These are phyloP conservation scores for Malassezia obtusa DNA, from an alignment of 1,284 basidiomycete genomes.

Conservation along the genomic window DNA sequence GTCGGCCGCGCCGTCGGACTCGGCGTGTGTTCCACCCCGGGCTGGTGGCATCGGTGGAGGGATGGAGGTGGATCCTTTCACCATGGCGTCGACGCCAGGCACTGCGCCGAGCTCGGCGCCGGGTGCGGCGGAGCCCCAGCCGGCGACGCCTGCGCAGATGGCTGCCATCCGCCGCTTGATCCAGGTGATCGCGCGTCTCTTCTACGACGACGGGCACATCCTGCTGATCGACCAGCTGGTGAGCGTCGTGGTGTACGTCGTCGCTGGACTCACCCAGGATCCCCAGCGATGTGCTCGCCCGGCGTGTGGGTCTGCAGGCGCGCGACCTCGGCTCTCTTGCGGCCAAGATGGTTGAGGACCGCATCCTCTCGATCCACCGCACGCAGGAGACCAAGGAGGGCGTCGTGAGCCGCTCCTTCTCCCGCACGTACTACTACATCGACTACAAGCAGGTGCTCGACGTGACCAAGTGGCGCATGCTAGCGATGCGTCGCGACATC, in stretches of 20 bases:
- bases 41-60: no score
- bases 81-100: not conserved
- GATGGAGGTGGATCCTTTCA: not conserved
- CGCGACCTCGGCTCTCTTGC: conserved; percentile 89
- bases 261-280: conserved; percentile 54
- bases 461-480: conserved; percentile 92
- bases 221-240: conserved; percentile 88
- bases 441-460: conserved; percentile 91
- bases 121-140: conserved; percentile 3
- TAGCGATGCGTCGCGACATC: conserved; percentile 82
- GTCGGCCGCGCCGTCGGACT: not conserved
- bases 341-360: conserved; percentile 72
- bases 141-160: conserved; percentile 35
- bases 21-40: not conserved
- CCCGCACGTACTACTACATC: conserved; percentile 72
- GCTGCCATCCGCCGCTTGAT: conserved; percentile 55
- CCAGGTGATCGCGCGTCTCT: conserved; percentile 81
- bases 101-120: not conserved
- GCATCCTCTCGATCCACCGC: conserved; percentile 54
- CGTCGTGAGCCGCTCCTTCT: conserved; percentile 17
- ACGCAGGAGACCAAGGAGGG: conserved; percentile 9
- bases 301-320: conserved; percentile 72
- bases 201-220: conserved; percentile 85
- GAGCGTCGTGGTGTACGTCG: conserved; percentile 75
- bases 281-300: conserved; percentile 82